Conservation (phyloP, 768 basidiomycete genomes). For the Pholiota molesta region DNA sequence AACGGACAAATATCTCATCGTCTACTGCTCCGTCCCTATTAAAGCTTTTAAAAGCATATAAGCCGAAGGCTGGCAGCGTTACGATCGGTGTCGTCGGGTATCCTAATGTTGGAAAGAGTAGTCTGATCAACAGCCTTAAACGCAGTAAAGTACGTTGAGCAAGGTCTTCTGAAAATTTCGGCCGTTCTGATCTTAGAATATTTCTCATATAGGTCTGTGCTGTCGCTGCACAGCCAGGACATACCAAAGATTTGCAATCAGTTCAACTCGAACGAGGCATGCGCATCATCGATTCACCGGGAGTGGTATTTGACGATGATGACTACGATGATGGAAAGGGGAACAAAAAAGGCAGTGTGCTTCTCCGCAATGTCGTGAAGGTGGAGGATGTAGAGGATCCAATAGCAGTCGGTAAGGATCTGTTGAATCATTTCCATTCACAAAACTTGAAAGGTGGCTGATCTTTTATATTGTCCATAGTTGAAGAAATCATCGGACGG, state of each 20-base stretch:
- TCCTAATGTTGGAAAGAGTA: conserved; percentile 97
- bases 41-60: conserved; percentile 83
- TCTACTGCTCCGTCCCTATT: conserved; percentile 76
- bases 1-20: conserved; percentile 81
- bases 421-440: not conserved
- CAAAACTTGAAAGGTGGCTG: not conserved
- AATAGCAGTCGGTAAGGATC: conserved; percentile 75
- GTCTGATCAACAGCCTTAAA: conserved; percentile 91
- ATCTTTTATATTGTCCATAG: conserved; percentile 38
- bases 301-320: conserved; percentile 94
- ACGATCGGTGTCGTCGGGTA: conserved; percentile 94
- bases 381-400: conserved; percentile 93
- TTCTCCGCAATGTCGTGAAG: conserved; percentile 87
- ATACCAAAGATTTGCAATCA: conserved; percentile 91
- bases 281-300: conserved; percentile 93
- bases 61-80: conserved; percentile 68
- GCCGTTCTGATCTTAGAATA: not conserved
- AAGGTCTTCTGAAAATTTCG: not conserved
- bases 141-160: conserved; percentile 63
- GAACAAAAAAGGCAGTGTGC: conserved; percentile 59
- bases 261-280: conserved; percentile 92
- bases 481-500: conserved; percentile 82
- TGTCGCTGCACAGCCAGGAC: conserved; percentile 93
- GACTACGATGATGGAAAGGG: conserved; percentile 47
- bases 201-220: conserved; percentile 68